Conservation (phyloP, 805 yeast genomes). For the Brettanomyces anomalus region DNA sequence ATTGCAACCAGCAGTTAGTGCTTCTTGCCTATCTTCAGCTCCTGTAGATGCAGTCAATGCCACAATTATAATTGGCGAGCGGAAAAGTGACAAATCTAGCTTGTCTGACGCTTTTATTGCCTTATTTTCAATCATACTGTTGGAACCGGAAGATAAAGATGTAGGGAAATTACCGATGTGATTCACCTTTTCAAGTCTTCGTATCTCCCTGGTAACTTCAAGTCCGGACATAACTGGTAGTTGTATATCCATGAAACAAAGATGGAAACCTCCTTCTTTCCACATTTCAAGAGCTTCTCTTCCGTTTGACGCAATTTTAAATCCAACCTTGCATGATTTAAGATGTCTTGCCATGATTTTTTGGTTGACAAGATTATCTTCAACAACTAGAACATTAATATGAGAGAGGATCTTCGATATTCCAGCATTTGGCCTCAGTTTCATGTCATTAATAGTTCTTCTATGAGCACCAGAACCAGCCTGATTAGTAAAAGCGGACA, state of each 20-base stretch:
- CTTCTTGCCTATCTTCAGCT: constrained; percentile 77
- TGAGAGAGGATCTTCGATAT: constrained; percentile 72
- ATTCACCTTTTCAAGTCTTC: constrained; percentile 73
- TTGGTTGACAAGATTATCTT: constrained; percentile 92
- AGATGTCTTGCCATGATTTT: constrained; percentile 84
- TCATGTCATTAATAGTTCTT: background rate
- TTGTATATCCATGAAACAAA: constrained; percentile 95
- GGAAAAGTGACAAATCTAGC: constrained; percentile 53
- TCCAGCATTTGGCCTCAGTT: constrained; percentile 17
- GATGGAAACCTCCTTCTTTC: constrained; percentile 89
- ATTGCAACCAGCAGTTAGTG: constrained; percentile 94
- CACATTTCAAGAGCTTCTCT: constrained; percentile 91
- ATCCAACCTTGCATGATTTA: constrained; percentile 75
- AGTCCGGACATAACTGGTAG: constrained; percentile 93
- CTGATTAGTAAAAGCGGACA: too few relatives aligned
- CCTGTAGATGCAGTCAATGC: constrained; percentile 92
- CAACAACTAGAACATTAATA: constrained; percentile 86
- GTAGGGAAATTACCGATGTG: constrained; percentile 55
- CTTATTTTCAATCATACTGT: constrained; percentile 7
- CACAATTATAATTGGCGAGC: constrained; percentile 95
- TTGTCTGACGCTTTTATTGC: constrained; percentile 33
- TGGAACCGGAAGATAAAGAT: constrained; percentile 5
- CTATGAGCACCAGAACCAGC: too few relatives aligned
- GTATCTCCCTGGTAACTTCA: constrained; percentile 87
- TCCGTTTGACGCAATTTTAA: constrained; percentile 85